These are phyloP conservation scores for Penicillium turbatum DNA, from an alignment of 495 filamentous ascomycete genomes.

Conservation along the genomic window DNA sequence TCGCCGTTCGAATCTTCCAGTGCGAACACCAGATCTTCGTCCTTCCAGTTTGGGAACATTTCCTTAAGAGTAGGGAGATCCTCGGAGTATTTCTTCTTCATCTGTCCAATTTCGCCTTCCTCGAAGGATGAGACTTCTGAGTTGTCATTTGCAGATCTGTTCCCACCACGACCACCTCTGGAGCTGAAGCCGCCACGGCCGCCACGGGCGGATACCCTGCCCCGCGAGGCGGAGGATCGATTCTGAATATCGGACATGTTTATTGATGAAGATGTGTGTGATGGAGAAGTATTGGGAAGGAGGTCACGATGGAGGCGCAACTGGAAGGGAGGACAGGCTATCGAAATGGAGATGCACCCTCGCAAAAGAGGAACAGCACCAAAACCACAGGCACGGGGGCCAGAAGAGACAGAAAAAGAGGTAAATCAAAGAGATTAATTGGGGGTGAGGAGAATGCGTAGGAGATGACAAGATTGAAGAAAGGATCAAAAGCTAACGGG, in stretches of 20 bases:
- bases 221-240: slow-evolving; percentile 69
- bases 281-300: slow-evolving; percentile 33
- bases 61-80: slow-evolving; percentile 77
- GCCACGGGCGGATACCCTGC: slow-evolving; percentile 76
- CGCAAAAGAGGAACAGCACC: slow-evolving; percentile 40
- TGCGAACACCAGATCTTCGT: slow-evolving; percentile 86
- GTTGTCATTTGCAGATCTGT: slow-evolving; percentile 67
- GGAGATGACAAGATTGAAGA: slow-evolving; percentile 23
- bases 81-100: slow-evolving; percentile 79
- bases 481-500: slow-evolving; percentile 28
- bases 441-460: slow-evolving; percentile 24
- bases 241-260: slow-evolving; percentile 91
- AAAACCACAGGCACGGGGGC: slow-evolving; percentile 38
- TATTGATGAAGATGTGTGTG: slow-evolving; percentile 34
- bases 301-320: slow-evolving; percentile 33
- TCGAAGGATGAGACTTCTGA: slow-evolving; percentile 55
- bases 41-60: slow-evolving; percentile 87
- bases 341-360: slow-evolving; percentile 34
- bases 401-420: slow-evolving; percentile 33
- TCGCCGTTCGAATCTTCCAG: slow-evolving; percentile 90
- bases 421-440: slow-evolving; percentile 28
- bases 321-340: slow-evolving; percentile 27
- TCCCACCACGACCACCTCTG: slow-evolving; percentile 64
- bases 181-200: slow-evolving; percentile 75
- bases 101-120: slow-evolving; percentile 82